Evolutionary conservation across 352 stramenopile species (phyloP), one percentile per base, ranked within the genome.

Genomic region (Pythium vanterpoolii): DNA sequence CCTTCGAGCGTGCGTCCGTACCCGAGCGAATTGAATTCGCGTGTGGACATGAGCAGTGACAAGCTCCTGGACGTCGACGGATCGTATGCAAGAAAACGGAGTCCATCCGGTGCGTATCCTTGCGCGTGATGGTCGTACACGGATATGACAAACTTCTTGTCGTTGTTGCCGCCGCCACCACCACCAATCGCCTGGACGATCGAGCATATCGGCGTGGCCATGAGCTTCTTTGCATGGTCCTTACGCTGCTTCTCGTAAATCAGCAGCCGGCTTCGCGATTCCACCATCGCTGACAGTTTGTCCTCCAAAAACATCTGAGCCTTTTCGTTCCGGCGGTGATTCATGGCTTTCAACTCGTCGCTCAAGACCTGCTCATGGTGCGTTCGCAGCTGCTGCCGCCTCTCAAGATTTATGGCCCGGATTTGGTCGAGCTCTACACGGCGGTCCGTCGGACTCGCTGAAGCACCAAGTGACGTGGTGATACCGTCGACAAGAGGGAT

Each of bases 21-120:
- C 0, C 74, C 73, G 8, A 86, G 68, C 11, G 71, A 73, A 36
- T 56, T 64, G 42, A 77, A 89, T 40, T 84, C 75, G 5, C 72
- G 73, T 18, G 64, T 60, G 11, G 76, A 64, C 50, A 87, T 67
- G 3, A 72, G 14, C 44, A 85, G 53, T 8, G 61, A 40, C 36
- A 77, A 83, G 13, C 62, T 65, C 9, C 33, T 48, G 0, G 74
- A 86, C 18, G 74, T 72, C 18, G 45, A 52, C 7, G 76, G 74
- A 42, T 89, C 73, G 53, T 87, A 87, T 0, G 79, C 79, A 7
- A 81, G 60, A 47, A 87, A 61, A 3, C 71, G 76, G 53, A 89
- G 53, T 2, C 76, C 70, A n/a, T 83, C 74, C 4, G 71, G 57
- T 18, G 72, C 34, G 47, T 89, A 89, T 3, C 79, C 74, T 19